These are phyloP conservation scores for Alternaria solani DNA, from an alignment of 2,329 filamentous ascomycete species.

Conservation along the genomic window DNA sequence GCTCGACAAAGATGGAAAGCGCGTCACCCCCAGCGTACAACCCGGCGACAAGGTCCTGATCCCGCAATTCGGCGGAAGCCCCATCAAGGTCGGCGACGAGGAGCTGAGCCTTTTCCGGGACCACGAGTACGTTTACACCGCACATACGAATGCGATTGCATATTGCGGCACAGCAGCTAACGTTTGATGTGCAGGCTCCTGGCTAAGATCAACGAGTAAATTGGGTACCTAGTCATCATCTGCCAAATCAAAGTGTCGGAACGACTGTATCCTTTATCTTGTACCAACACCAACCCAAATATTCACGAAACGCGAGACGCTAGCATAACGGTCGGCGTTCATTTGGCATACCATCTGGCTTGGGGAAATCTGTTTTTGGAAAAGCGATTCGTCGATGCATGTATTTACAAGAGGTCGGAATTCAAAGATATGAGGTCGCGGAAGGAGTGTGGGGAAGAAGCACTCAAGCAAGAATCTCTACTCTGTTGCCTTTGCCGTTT, in stretches of 20 bases:
- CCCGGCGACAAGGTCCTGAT: constrained; percentile 94
- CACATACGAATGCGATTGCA: background rate
- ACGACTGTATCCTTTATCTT: constrained; percentile 12
- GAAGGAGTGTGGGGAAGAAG: constrained; percentile 11
- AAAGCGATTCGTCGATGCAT: constrained; percentile 23
- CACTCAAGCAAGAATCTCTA: constrained; percentile 30
- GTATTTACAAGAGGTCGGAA: constrained; percentile 23
- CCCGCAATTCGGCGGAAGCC: constrained; percentile 91
- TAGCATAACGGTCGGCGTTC: constrained; percentile 43
- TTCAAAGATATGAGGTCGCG: background rate
- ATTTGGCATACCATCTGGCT: constrained; percentile 30
- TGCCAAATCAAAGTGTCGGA: background rate
- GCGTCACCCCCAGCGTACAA: constrained; percentile 81
- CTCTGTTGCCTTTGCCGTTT: constrained; percentile 11
- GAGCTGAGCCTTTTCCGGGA: constrained; percentile 97
- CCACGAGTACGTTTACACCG: constrained; percentile 79
- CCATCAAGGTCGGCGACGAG: constrained; percentile 96
- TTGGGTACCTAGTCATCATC: background rate
- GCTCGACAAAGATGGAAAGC: constrained; percentile 87
- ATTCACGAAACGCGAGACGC: constrained; percentile 29
- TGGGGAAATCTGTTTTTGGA: constrained; percentile 28
- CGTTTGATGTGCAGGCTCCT: constrained; percentile 73
- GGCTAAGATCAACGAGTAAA: constrained; percentile 97
- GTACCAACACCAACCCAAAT: constrained; percentile 36
- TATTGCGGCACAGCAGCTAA: constrained; percentile 3